These are phyloP conservation scores for Psidium guajava DNA, from an alignment of 345 rosid species.

Conservation along the genomic window DNA sequence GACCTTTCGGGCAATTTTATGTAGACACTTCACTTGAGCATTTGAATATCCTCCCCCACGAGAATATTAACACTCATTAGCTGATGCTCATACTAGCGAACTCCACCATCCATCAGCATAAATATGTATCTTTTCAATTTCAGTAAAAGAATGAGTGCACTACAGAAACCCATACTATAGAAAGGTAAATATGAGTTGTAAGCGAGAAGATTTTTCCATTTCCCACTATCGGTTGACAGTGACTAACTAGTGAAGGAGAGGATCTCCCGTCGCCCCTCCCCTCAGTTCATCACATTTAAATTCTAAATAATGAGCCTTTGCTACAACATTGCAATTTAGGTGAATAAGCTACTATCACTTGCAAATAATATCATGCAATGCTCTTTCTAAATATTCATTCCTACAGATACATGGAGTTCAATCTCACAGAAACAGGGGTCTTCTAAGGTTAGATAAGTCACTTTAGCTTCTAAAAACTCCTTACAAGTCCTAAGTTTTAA, in stretches of 20 bases:
- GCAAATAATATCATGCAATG: not conserved
- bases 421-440: not conserved
- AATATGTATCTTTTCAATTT: not conserved
- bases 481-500: not conserved
- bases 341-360: not conserved
- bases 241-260: not conserved
- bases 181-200: not conserved
- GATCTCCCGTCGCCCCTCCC: not conserved
- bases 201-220: not conserved
- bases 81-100: not conserved
- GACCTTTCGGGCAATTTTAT: not conserved
- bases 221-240: not conserved
- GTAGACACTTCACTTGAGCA: not conserved
- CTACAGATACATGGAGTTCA: not conserved
- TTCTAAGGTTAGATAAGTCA: not conserved
- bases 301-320: not conserved
- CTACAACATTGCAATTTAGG: not conserved
- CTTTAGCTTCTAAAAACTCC: not conserved
- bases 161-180: not conserved
- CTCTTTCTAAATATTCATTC: not conserved
- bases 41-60: not conserved
- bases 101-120: not conserved
- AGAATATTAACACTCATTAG: not conserved
- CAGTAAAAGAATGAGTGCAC: not conserved
- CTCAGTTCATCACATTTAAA: not conserved